Base-by-base conservation (phyloP, 805 yeast species). In the Debaryomyces maramus region DNA sequence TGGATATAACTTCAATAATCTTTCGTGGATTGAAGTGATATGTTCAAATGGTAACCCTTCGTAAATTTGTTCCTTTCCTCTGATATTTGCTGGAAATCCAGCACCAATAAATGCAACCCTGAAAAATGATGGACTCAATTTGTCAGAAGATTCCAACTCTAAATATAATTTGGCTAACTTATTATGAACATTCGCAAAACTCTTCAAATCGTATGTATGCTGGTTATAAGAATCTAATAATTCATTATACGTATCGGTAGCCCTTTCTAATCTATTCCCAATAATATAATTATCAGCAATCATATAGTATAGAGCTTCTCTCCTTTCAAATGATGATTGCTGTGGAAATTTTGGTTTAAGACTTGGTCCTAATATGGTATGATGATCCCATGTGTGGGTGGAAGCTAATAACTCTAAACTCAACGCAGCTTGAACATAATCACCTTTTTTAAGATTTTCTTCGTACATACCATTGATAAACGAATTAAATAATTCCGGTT, bases 21-120 rank as follows among this genome's bases (percentile, higher is more conserved):
- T 72, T 52, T 83, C 86, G 52, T 85, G 88, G 58, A 88, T 85
- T 3, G 91, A 81, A 2, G 89, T 80, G 43, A 88, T 81, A 60
- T 86, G 93, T 58, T 88, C 97, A 65, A 85, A 88, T 21, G 95
- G 88, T 38, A 80, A 70, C 5, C 96, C 96, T 63, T 88, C 95
- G 55, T 83, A 86, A 38, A 88, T 84, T 57, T 83, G 88, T 44
- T 81, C 81, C 53, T 83, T 80, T 34, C 86, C 85, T 53, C 95
- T 72, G 34, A 85, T 73, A 26, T 89, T 77, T 22, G 68, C 70
- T 6, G 96, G 96, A 72, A 88, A 88, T 2, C 96, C 96, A 38
- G 74, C 77, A 11, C 97, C 97, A 56, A 85, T 76, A 54, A 84
- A 88, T 15, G 85, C 75, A 39, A 88, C 88, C 55, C 83, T 77